Conservation (phyloP, 768 basidiomycete genomes). For the Rhodotorula kratochvilovae region DNA sequence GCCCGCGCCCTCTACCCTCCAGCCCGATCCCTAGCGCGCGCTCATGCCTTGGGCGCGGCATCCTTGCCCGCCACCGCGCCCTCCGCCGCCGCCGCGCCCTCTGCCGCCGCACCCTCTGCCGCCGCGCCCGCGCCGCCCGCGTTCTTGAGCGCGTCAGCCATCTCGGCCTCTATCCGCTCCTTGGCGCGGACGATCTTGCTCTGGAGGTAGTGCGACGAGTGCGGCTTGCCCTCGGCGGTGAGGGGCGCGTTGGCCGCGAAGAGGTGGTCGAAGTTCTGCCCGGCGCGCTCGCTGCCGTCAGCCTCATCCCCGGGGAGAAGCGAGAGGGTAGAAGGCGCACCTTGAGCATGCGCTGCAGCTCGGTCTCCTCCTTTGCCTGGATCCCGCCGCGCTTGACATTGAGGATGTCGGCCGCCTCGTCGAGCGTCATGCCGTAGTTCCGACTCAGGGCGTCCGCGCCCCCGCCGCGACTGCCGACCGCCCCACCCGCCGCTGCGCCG, state of each 20-base stretch:
- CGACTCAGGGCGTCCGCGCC: slow-evolving; percentile 74
- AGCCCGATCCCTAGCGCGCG: background rate
- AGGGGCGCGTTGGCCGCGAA: slow-evolving; percentile 73
- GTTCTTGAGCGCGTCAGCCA: slow-evolving; percentile 16
- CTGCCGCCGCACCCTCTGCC: background rate
- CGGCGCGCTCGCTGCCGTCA: background rate
- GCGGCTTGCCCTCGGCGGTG: slow-evolving; percentile 49
- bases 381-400: slow-evolving; percentile 54
- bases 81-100: too few species aligned
- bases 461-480: slow-evolving; percentile 66
- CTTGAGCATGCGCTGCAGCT: slow-evolving; percentile 60
- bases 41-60: background rate
- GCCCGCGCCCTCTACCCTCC: background rate
- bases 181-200: slow-evolving; percentile 93
- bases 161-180: slow-evolving; percentile 91
- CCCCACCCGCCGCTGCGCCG: slow-evolving; percentile 66
- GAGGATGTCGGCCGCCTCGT: slow-evolving; percentile 88
- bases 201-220: slow-evolving; percentile 84
- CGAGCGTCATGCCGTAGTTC: slow-evolving; percentile 84
- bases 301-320: background rate
- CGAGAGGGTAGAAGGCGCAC: slow-evolving; percentile 52
- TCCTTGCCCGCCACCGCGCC: background rate
- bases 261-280: slow-evolving; percentile 83
- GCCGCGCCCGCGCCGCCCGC: background rate
- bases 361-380: slow-evolving; percentile 11